Percentiles rank a stretch among this genome's conserved stretches.
phyloP scores from a whole-genome alignment of 495 filamentous ascomycete species.

The Penicillium manginii region DNA sequence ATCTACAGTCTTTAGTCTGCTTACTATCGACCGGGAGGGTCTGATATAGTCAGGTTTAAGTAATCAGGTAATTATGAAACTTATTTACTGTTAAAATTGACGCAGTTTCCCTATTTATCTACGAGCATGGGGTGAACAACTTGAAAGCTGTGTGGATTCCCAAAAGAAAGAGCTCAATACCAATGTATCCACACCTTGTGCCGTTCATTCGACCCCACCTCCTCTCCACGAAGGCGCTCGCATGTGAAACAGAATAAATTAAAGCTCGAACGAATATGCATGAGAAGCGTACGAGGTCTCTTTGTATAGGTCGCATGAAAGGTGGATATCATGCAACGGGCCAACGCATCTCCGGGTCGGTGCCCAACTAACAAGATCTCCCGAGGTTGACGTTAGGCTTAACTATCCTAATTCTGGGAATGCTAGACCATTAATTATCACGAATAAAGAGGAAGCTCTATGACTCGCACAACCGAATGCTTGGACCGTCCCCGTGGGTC shows the following conservation, averaged over 20 bases:
- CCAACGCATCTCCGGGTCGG: constrained; percentile 1
- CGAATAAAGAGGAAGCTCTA: not conserved
- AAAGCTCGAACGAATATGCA: not conserved
- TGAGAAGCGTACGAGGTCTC: not conserved
- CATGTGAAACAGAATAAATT: constrained; percentile 6
- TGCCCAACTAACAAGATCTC: constrained; percentile 3
- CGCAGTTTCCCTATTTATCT: too few relatives aligned
- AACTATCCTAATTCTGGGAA: not conserved
- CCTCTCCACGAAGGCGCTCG: not conserved
- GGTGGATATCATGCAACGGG: constrained; percentile 1
- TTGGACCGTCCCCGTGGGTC: not conserved
- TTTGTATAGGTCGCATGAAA: not conserved
- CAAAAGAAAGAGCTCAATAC: not conserved
- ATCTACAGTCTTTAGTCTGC: not conserved
- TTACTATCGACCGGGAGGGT: not conserved
- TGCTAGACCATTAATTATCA: not conserved
- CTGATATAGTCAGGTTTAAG: not conserved
- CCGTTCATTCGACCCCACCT: not conserved
- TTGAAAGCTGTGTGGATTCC: not conserved
- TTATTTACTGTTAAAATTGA: too few relatives aligned
- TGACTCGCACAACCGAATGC: not conserved
- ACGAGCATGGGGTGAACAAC: too few relatives aligned
- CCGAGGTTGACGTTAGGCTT: not conserved
- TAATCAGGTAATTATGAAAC: too few relatives aligned
- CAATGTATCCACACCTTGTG: not conserved